Percentiles rank a stretch among this genome's conserved stretches.
Conservation (phyloP, 768 basidiomycete species). For the Amanita brunnescens region DNA sequence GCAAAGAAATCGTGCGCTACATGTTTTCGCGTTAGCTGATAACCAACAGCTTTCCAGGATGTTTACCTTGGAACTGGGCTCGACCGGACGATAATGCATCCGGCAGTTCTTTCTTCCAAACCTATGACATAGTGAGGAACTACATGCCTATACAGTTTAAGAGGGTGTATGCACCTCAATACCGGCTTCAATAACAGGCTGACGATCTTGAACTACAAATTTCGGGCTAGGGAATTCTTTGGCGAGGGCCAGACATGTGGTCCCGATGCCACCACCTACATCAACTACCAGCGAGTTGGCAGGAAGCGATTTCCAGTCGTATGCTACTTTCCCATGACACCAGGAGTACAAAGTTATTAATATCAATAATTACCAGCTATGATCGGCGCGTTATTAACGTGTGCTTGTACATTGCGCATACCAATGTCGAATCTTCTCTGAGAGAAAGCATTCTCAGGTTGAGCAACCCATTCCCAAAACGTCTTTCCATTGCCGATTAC, state of each 20-base stretch:
- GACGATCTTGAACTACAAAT: slow-evolving; percentile 19
- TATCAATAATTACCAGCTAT: slow-evolving; percentile 10
- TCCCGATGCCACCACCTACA: slow-evolving; percentile 22
- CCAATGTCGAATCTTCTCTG: slow-evolving; percentile 20
- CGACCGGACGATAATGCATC: slow-evolving; percentile 11
- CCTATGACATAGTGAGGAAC: not conserved
- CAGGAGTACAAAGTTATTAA: no score
- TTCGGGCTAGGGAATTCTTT: slow-evolving; percentile 13
- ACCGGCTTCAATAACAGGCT: slow-evolving; percentile 12
- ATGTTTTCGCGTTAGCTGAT: not conserved
- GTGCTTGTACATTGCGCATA: slow-evolving; percentile 16
- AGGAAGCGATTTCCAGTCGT: slow-evolving; percentile 18
- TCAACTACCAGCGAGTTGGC: slow-evolving; percentile 19
- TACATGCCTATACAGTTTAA: not conserved
- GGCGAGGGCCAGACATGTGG: slow-evolving; percentile 15
- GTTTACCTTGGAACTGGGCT: slow-evolving; percentile 14
- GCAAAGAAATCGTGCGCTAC: slow-evolving; percentile 29
- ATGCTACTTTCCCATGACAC: slow-evolving; percentile 10
- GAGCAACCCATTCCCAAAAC: slow-evolving; percentile 15
- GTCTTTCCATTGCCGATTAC: slow-evolving; percentile 13
- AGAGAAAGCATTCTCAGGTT: slow-evolving; percentile 16
- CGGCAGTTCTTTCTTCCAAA: slow-evolving; percentile 10
- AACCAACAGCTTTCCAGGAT: not conserved
- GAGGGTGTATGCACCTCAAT: slow-evolving; percentile 1
- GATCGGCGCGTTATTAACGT: slow-evolving; percentile 13